Evolutionary conservation across 2,329 filamentous ascomycete species (phyloP), one percentile per base, ranked within the genome.

Genomic region (Tolypocladium capitatum): DNA sequence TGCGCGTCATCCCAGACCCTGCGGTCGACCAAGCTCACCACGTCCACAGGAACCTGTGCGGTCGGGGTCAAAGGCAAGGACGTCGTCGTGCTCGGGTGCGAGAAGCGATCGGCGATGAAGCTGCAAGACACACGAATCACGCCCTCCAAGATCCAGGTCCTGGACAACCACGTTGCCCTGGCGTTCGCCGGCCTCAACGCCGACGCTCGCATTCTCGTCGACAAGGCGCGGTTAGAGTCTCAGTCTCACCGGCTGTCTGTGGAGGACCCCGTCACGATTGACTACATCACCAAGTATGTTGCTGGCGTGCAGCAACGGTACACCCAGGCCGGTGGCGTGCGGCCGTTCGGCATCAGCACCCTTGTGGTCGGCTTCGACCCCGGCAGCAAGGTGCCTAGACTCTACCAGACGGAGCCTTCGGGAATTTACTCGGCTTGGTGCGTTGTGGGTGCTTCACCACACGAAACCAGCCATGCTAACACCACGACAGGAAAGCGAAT

Each of bases 221-320:
- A 98, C 79, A 97, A 96, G 75, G 92, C 94, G 51, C 83, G 94
- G 59, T 73, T 97, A 69, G 92, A 98, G 73, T 91, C 92, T 44
- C 92, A 98, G 72, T 95, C 89, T 58, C 92, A 98, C 73, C 85
- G 92, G 55, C 75, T 98, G 59, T 97, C 92, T 5, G 89, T 98
- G 50, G 92, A 98, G 67, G 94, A 98, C 65, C 91, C 92, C 48
- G 88, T 94, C 56, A 91, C 87, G 53, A 94, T 98, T 68, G 92
- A 98, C 72, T 98, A 98, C 76, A 96, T 98, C 64, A 97, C 92
- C 62, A 97, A 98, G 75, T 95, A 97, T 63, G 85, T 98, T 54
- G 92, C 92, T 47, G 87, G 91, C 49, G 92, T 98, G 58, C 92
- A 98, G 76, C 92, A 98, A 75, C 82, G 89, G 68, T 98, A 98